Evolutionary conservation across 345 rosid genomes (phyloP).

Genomic region (Melastoma malabathricum): DNA sequence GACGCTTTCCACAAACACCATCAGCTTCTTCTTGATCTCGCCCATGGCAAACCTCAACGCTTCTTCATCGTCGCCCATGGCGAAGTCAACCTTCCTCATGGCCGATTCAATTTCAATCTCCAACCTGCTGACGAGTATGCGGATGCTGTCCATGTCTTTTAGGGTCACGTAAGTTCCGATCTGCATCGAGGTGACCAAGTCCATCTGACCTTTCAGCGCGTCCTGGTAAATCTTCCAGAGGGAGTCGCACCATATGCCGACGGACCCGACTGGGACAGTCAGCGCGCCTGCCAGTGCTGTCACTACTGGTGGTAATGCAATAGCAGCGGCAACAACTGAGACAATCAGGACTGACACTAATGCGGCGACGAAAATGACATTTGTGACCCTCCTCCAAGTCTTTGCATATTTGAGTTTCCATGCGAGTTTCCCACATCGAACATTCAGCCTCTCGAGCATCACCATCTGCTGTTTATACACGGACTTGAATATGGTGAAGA

Average conservation of each 20-base stretch:
- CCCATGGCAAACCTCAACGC: slow-evolving; percentile 47
- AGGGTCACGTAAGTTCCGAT: slow-evolving; percentile 32
- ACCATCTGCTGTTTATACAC: slow-evolving; percentile 35
- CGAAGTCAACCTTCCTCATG: slow-evolving; percentile 37
- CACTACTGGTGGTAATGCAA: slow-evolving; percentile 57
- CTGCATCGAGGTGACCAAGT: slow-evolving; percentile 22
- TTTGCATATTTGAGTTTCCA: slow-evolving; percentile 37
- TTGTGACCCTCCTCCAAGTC: slow-evolving; percentile 66
- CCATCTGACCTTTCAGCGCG: slow-evolving; percentile 35
- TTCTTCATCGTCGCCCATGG: slow-evolving; percentile 43
- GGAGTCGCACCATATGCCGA: slow-evolving; percentile 66
- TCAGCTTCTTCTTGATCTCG: slow-evolving; percentile 68
- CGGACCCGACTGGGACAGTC: slow-evolving; percentile 51
- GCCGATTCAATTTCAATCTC: slow-evolving; percentile 44
- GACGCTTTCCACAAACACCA: slow-evolving; percentile 27
- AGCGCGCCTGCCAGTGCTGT: slow-evolving; percentile 56
- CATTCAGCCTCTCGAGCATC: slow-evolving; percentile 33
- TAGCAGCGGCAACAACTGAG: slow-evolving; percentile 80
- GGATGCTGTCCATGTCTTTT: slow-evolving; percentile 47
- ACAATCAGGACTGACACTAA: slow-evolving; percentile 61
- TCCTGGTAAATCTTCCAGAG: slow-evolving; percentile 50
- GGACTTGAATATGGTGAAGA: slow-evolving; percentile 28
- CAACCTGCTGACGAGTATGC: slow-evolving; percentile 32
- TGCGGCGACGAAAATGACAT: slow-evolving; percentile 52
- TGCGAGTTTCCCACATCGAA: slow-evolving; percentile 38